Base-by-base conservation (phyloP, 78 protist species). In the Thecamonas trahens region DNA sequence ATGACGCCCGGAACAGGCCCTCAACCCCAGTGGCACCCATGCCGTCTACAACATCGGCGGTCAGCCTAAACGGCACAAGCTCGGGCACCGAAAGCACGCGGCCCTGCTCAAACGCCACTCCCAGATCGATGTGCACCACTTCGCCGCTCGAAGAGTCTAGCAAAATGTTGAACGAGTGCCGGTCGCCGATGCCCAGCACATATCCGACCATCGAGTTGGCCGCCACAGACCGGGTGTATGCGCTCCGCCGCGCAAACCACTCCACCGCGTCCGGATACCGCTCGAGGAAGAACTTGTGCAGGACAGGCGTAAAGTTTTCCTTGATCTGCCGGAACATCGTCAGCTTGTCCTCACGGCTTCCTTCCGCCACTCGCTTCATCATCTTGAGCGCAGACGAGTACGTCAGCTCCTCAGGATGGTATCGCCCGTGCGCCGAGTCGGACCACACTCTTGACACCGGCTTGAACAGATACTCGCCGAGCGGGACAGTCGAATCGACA, bases 141-240 rank as follows among this genome's bases (percentile, higher is more conserved):
- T 92, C 92, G 3, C 85, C 95, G 9, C 80, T 73, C 31, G 11
- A 0, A 1, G 32, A 17, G 34, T 24, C 22, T 14, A 59, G 34
- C 22, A 54, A 6, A 18, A 47, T 47, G 65, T 86, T 86, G 13
- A 61, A 72, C 0, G 64, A 18, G 42, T 93, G 95, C 14, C 97
- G 64, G 55, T 93, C 97, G 0, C 97, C 97, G 32, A 93, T 77
- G 8, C 97, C 97, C 1, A 89, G 52, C 5, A 88, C 32, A 53
- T 71, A 78, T 24, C 96, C 96, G 0, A 88, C 72, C 18, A 87
- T 80, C 31, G 81, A 53, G 54, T 31, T 34, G 5, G 71, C 61
- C 15, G 95, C 97, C 38, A 70, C 71, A 49, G 79, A 57, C 13
- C 83, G 66, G 20, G 75, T 58, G 70, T 84, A 84, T n/a, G 67